These are phyloP conservation scores for Eucalyptus virginea DNA, from an alignment of 345 rosid genomes.

Conservation along the genomic window DNA sequence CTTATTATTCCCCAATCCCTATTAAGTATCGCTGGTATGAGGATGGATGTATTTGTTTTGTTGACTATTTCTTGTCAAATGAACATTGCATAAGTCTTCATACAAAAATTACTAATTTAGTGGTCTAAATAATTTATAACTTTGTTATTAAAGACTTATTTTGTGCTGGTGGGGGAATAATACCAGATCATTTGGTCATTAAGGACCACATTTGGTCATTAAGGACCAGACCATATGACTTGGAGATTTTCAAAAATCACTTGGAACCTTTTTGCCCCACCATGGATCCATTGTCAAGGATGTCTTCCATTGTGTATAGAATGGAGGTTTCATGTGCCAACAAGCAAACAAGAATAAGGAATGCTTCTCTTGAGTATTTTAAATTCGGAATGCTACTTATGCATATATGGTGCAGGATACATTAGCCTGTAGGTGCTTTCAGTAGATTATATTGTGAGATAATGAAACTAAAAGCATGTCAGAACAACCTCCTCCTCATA, in stretches of 20 bases:
- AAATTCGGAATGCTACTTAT: neutral
- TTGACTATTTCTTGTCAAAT: neutral
- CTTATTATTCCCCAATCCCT: neutral
- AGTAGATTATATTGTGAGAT: neutral
- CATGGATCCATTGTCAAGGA: neutral
- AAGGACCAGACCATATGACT: neutral
- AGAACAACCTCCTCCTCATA: neutral
- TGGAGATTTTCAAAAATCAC: neutral
- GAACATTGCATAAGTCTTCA: neutral
- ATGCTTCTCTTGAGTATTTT: neutral
- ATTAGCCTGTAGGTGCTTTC: neutral
- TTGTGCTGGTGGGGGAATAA: neutral
- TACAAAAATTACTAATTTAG: neutral
- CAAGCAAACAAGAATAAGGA: neutral
- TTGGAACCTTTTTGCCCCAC: neutral
- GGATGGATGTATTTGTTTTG: neutral
- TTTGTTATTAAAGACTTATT: neutral
- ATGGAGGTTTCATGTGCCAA: neutral
- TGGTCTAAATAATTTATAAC: neutral
- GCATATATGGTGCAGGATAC: neutral
- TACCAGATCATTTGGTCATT: neutral
- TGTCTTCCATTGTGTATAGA: neutral
- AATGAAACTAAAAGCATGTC: neutral
- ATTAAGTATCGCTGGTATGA: neutral
- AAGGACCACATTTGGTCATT: neutral